Evolutionary conservation across 495 filamentous ascomycete species (phyloP).

Genomic region (Xeromyces bisporus): DNA sequence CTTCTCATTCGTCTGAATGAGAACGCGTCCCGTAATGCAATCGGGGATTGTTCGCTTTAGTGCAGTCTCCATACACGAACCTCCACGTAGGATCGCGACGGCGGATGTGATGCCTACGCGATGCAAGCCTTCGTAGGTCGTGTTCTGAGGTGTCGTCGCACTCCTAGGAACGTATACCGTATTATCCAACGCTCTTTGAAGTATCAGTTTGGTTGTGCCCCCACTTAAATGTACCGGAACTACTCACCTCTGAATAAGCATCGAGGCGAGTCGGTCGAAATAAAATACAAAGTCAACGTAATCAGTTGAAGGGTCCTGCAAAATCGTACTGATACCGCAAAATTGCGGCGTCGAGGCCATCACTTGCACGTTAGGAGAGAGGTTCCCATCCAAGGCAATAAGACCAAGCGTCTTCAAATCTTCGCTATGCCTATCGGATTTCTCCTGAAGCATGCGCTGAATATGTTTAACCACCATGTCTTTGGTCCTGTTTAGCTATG

Average conservation of each 20-base stretch:
- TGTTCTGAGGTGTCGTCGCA: slow-evolving; percentile 52
- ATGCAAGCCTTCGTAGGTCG: slow-evolving; percentile 48
- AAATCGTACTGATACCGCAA: slow-evolving; percentile 72
- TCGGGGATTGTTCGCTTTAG: slow-evolving; percentile 80
- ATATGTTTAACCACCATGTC: slow-evolving; percentile 88
- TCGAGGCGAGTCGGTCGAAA: slow-evolving; percentile 67
- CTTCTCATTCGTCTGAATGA: slow-evolving; percentile 74
- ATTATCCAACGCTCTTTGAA: slow-evolving; percentile 59
- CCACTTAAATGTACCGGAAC: neutral
- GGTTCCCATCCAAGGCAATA: slow-evolving; percentile 47
- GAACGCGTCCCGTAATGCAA: slow-evolving; percentile 69
- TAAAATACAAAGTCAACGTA: slow-evolving; percentile 94
- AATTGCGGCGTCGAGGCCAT: slow-evolving; percentile 63
- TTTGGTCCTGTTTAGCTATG: slow-evolving; percentile 16
- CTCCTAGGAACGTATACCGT: slow-evolving; percentile 40
- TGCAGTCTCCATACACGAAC: slow-evolving; percentile 72
- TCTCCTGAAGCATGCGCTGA: slow-evolving; percentile 62
- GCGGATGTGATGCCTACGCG: slow-evolving; percentile 59
- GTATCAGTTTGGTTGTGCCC: slow-evolving; percentile 5
- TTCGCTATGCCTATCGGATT: slow-evolving; percentile 65
- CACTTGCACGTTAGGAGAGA: slow-evolving; percentile 55
- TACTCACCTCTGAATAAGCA: slow-evolving; percentile 68
- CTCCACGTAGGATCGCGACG: slow-evolving; percentile 75
- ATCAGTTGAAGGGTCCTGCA: slow-evolving; percentile 62
- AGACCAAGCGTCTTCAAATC: slow-evolving; percentile 57